phyloP scores from a whole-genome alignment of 495 filamentous ascomycete genomes.

The Hypoxylon cercidicola region DNA sequence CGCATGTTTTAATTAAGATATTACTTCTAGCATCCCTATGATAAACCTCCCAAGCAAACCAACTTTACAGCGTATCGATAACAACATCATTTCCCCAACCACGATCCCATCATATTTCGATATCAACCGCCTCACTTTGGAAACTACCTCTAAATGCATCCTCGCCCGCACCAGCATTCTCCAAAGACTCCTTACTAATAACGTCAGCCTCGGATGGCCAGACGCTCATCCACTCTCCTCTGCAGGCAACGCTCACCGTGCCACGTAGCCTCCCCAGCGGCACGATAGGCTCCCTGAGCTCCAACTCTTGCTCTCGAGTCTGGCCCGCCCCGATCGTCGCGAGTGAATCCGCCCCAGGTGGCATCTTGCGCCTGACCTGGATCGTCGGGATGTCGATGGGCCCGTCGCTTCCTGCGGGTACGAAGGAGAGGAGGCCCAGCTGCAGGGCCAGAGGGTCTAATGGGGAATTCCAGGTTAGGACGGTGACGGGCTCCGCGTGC shows the following conservation, averaged over 20 bases:
- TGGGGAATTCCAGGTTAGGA: conserved; percentile 62
- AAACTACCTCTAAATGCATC: conserved; percentile 38
- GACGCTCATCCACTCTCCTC: conserved; percentile 46
- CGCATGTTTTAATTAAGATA: too few relatives aligned
- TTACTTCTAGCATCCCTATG: too few relatives aligned
- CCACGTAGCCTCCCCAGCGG: conserved; percentile 42
- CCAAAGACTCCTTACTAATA: conserved; percentile 38
- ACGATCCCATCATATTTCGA: conserved; percentile 26
- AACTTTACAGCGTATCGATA: neutral
- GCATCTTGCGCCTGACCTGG: conserved; percentile 58
- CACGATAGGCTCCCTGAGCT: conserved; percentile 39
- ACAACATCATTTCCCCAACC: neutral
- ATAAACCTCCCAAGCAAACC: too few relatives aligned
- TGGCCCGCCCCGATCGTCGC: conserved; percentile 53
- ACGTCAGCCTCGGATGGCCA: conserved; percentile 45
- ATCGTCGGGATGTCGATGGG: conserved; percentile 53
- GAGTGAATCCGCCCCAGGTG: conserved; percentile 53
- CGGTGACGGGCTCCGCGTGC: conserved; percentile 52
- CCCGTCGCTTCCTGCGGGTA: conserved; percentile 45
- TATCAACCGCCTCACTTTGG: conserved; percentile 39
- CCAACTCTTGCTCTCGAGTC: conserved; percentile 40
- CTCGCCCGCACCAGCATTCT: conserved; percentile 36
- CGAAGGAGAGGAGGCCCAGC: conserved; percentile 58
- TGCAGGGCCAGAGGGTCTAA: conserved; percentile 58
- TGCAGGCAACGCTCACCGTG: conserved; percentile 39